Evolutionary conservation across 306 rosid genomes (phyloP).

Genomic region (Trifolium subterraneum): DNA sequence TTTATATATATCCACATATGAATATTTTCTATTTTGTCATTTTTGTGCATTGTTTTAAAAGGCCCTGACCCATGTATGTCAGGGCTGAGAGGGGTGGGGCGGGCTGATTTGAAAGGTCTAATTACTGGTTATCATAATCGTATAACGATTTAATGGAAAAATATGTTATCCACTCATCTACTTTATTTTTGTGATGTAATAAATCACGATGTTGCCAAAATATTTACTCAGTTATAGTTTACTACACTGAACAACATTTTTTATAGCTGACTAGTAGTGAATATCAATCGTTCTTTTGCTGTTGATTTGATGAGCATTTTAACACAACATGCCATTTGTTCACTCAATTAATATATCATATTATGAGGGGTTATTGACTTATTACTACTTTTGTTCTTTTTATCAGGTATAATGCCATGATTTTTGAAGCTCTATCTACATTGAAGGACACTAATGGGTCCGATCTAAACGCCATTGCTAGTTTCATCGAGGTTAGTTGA

Average conservation of each 20-base stretch:
- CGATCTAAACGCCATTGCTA: constrained; percentile 14
- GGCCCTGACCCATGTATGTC: neutral
- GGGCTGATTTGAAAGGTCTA: no score
- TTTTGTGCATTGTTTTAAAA: no score
- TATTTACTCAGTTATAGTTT: neutral
- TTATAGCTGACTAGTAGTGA: neutral
- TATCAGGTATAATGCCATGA: constrained; percentile 16
- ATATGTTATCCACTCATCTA: constrained; percentile 3
- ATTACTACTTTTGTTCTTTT: constrained; percentile 3
- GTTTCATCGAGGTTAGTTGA: constrained; percentile 19
- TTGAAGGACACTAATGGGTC: constrained; percentile 24
- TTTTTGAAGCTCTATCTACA: constrained; percentile 18
- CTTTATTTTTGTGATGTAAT: neutral
- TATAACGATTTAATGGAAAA: neutral
- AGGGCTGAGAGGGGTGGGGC: no score
- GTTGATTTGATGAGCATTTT: constrained; percentile 21
- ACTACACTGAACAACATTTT: neutral
- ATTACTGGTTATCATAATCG: neutral
- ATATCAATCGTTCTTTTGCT: neutral
- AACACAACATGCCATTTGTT: constrained; percentile 3
- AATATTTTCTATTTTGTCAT: no score
- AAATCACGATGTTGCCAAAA: neutral
- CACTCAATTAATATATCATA: neutral
- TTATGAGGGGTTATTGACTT: constrained; percentile 4
- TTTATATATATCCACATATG: no score